Evolutionary conservation across 1,284 basidiomycete genomes (phyloP).

Genomic region (Rhodotorula sp.): DNA sequence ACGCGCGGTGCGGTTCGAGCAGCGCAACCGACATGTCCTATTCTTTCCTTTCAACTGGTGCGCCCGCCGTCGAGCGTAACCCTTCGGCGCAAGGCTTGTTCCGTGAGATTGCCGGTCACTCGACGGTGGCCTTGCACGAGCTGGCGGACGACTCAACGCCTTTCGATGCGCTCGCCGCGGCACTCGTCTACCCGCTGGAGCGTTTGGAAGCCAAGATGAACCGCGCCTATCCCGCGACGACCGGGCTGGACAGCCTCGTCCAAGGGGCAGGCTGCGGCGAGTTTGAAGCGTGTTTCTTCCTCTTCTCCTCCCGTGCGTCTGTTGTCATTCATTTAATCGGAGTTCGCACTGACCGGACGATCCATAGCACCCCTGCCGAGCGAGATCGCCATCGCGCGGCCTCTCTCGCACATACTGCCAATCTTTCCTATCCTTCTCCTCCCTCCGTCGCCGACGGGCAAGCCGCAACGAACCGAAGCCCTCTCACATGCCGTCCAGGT

Average conservation of each 20-base stretch:
- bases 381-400: conserved; percentile 27
- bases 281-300: conserved; percentile 19
- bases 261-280: not conserved
- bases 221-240: conserved; percentile 17
- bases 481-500: conserved; percentile 27
- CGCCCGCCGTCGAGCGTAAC: too few species aligned
- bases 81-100: too few species aligned
- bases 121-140: too few species aligned
- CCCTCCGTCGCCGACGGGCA: conserved; percentile 21
- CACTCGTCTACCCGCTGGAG: conserved; percentile 19
- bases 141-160: too few species aligned
- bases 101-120: too few species aligned
- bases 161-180: conserved; percentile 1
- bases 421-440: conserved; percentile 34
- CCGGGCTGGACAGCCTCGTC: conserved; percentile 11
- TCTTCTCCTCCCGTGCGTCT: conserved; percentile 35
- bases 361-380: conserved; percentile 22
- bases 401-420: conserved; percentile 29
- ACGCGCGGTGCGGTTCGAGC: not conserved
- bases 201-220: conserved; percentile 30
- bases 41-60: conserved; percentile 10
- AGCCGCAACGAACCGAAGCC: conserved; percentile 27
- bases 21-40: conserved; percentile 19
- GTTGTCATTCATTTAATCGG: too few species aligned
- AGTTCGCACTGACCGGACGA: not conserved